Evolutionary conservation across 2,329 filamentous ascomycete genomes (phyloP), one percentile per base, ranked within the genome.

Genomic region (Penicillium sp.): DNA sequence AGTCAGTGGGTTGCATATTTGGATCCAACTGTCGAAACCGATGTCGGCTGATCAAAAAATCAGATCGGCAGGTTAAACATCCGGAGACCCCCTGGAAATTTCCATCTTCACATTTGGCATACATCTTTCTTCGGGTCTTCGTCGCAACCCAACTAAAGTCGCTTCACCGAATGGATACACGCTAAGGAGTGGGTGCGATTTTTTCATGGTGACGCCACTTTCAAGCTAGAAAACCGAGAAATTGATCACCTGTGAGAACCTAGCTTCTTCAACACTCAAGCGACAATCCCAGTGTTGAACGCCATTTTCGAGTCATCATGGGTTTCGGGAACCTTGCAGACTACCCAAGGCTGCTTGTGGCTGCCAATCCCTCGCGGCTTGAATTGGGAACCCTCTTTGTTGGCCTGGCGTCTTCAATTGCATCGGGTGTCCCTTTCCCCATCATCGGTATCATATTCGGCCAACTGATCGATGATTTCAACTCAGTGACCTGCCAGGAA

Each of bases 381-480:
- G 71, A 74, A 29, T 34, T 70, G 13, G 61, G 56, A 45, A 68
- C 61, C 39, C 61, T 74, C 10, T 35, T 68, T n/a, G 42, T 64
- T 16, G 70, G 66, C 9, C 63, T 71, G 22, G 42, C 63, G 10
- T 63, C 55, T 35, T 69, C 73, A 35, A 71, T 73, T 29, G 74
- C 67, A 34, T 69, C 74, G 9, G 74, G 74, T 38, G 71, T 76
- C 1, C 74, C 74, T 5, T 76, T 75, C 37, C 74, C 74, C 11
- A 55, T 76, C 7, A 72, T 76, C 26, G 73, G 68, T 18, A 73
- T 76, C 43, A 53, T 76, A 1, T 76, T 76, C 50, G 74, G 74
- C 55, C 61, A 76, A 58, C 65, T 76, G 14, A 66, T 76, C 47
- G 71, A 76, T 57, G 69, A 75, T 50, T 68, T 76, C 53, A 76